These are phyloP conservation scores for Geotrichum restrictum DNA, from an alignment of 1,139 yeast genomes.

Conservation along the genomic window DNA sequence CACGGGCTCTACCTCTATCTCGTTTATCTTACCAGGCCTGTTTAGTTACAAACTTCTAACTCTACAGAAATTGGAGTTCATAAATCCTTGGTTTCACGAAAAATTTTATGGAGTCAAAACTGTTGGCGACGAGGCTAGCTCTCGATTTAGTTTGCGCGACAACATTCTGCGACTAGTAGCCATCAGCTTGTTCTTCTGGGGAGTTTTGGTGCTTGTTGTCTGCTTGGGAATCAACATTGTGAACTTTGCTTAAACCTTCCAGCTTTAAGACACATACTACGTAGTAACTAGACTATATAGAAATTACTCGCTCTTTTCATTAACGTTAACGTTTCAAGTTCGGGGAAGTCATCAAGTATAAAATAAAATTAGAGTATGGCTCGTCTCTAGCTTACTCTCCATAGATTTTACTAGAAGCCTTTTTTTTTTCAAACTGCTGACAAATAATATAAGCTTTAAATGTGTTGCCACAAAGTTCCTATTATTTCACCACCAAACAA, in stretches of 20 bases:
- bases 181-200: conserved; percentile 65
- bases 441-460: neutral
- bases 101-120: conserved; percentile 13
- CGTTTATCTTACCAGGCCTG: conserved; percentile 87
- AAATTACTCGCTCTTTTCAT: no score
- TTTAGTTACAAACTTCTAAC: conserved; percentile 66
- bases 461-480: neutral
- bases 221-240: conserved; percentile 68
- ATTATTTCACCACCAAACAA: neutral
- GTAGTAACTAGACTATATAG: no score
- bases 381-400: no score
- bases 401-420: neutral
- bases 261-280: no score
- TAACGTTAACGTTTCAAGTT: no score
- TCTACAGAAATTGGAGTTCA: conserved; percentile 20
- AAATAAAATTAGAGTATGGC: no score
- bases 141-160: conserved; percentile 11
- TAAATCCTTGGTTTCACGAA: conserved; percentile 20
- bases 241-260: conserved; percentile 5
- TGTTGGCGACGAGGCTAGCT: neutral
- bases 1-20: conserved; percentile 90
- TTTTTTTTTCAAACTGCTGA: neutral
- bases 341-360: no score
- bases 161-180: conserved; percentile 44
- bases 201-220: conserved; percentile 69